phyloP scores from a whole-genome alignment of 441 rosid species.

The Arabidopsis hybrid region DNA sequence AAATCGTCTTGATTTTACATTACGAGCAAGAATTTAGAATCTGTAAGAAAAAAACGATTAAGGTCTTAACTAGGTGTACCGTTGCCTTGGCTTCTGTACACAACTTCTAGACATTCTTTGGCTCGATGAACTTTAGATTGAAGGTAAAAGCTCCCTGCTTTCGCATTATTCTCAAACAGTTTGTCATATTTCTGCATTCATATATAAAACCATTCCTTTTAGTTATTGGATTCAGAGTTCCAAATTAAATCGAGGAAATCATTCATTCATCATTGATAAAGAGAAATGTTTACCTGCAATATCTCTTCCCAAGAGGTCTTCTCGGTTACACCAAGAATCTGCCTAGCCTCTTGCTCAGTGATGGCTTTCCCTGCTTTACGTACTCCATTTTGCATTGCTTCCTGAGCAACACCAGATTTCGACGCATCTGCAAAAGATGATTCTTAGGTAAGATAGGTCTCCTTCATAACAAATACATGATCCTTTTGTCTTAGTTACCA shows the following conservation, averaged over 20 bases:
- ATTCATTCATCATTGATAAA: neutral
- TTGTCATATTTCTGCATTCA: slow-evolving; percentile 72
- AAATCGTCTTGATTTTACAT: slow-evolving; percentile 31
- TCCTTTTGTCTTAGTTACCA: neutral
- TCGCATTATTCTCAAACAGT: slow-evolving; percentile 80
- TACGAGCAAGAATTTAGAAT: slow-evolving; percentile 24
- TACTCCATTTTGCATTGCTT: slow-evolving; percentile 70
- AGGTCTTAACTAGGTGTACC: slow-evolving; percentile 54
- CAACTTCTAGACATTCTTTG: slow-evolving; percentile 83
- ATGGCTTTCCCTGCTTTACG: slow-evolving; percentile 74
- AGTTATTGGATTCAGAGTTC: neutral
- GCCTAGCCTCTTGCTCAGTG: slow-evolving; percentile 86
- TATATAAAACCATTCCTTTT: slow-evolving; percentile 1
- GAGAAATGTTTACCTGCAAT: slow-evolving; percentile 52
- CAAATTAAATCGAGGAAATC: neutral
- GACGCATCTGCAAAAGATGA: slow-evolving; percentile 69
- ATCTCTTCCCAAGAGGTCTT: slow-evolving; percentile 83
- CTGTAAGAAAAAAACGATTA: neutral
- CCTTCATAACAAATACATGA: slow-evolving; percentile 1
- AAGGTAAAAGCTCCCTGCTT: slow-evolving; percentile 90
- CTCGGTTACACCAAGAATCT: slow-evolving; percentile 84
- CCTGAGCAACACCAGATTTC: slow-evolving; percentile 85
- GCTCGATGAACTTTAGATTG: slow-evolving; percentile 95
- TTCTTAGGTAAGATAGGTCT: neutral
- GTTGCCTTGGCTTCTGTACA: slow-evolving; percentile 50